phyloP scores from a whole-genome alignment of 306 rosid species.

The Sechiopsis laciniata region DNA sequence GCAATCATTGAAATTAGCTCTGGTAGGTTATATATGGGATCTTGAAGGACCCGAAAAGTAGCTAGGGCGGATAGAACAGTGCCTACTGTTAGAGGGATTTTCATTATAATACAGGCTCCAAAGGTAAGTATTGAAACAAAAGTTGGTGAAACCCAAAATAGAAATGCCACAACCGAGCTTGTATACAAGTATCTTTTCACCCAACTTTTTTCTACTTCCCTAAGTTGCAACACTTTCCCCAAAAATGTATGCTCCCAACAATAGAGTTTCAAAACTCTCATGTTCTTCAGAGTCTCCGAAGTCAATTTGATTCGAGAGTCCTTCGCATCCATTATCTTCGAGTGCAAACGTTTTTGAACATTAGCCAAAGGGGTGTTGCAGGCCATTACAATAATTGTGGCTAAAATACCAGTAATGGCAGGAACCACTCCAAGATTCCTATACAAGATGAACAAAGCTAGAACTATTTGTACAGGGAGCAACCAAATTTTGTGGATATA shows the following conservation, averaged over 20 bases:
- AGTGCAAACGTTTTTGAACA: conserved; percentile 61
- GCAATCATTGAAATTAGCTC: conserved; percentile 89
- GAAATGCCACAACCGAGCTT: conserved; percentile 69
- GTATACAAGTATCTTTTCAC: conserved; percentile 63
- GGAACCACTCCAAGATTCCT: conserved; percentile 63
- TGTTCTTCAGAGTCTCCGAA: conserved; percentile 71
- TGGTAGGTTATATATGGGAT: conserved; percentile 84
- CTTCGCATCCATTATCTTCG: conserved; percentile 82
- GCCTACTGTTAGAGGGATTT: conserved; percentile 64
- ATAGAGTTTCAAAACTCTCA: conserved; percentile 68
- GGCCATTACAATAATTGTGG: conserved; percentile 69
- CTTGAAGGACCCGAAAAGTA: conserved; percentile 78
- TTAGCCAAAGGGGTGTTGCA: conserved; percentile 85
- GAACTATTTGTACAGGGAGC: conserved; percentile 72
- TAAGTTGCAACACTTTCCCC: conserved; percentile 51
- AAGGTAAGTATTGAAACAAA: conserved; percentile 77
- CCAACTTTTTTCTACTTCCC: conserved; percentile 70
- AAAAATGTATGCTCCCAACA: conserved; percentile 87
- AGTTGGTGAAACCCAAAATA: conserved; percentile 92
- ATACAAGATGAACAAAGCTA: conserved; percentile 66
- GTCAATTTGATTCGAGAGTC: conserved; percentile 76
- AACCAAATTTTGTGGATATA: conserved; percentile 75
- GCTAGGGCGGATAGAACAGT: conserved; percentile 79
- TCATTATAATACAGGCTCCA: conserved; percentile 55
- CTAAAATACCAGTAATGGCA: conserved; percentile 57